Evolutionary conservation across 352 stramenopile genomes (phyloP).

Genomic region (Phytophthora hybrid): DNA sequence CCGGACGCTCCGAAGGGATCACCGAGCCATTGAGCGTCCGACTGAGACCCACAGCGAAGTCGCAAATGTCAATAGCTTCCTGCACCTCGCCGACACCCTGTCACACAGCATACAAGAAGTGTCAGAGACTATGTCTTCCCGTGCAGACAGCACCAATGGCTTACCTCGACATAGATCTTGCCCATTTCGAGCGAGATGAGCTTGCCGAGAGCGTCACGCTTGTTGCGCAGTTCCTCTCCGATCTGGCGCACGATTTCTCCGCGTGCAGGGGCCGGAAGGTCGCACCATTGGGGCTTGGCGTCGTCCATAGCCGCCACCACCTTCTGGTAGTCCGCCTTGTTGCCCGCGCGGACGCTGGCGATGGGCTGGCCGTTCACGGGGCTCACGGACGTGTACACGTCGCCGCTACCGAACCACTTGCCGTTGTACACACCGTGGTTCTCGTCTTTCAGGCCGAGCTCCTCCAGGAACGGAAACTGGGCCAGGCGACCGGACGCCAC

Average conservation of each 20-base stretch:
- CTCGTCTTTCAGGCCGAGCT: conserved; percentile 83
- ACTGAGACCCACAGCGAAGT: conserved; percentile 93
- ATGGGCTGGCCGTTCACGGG: conserved; percentile 87
- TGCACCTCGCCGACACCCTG: conserved; percentile 93
- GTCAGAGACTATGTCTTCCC: neutral
- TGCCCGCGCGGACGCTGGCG: conserved; percentile 83
- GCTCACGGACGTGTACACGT: conserved; percentile 86
- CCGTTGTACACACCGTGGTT: conserved; percentile 90
- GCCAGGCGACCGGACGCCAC: conserved; percentile 31
- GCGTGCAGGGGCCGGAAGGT: conserved; percentile 85
- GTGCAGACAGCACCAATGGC: neutral
- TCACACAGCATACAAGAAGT: conserved; percentile 9
- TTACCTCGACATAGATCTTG: conserved; percentile 92
- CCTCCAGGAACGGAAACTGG: conserved; percentile 81
- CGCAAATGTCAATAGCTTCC: conserved; percentile 95
- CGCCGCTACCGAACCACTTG: conserved; percentile 87
- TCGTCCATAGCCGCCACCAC: conserved; percentile 85
- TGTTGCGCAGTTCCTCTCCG: conserved; percentile 87
- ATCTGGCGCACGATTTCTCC: conserved; percentile 95
- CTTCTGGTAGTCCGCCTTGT: conserved; percentile 84
- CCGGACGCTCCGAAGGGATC: conserved; percentile 91
- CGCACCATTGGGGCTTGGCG: conserved; percentile 86
- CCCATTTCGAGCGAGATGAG: conserved; percentile 94
- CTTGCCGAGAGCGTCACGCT: conserved; percentile 91
- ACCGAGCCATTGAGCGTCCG: conserved; percentile 90